Base-by-base conservation (phyloP, 441 rosid genomes). In the Pelargonium citronellum region DNA sequence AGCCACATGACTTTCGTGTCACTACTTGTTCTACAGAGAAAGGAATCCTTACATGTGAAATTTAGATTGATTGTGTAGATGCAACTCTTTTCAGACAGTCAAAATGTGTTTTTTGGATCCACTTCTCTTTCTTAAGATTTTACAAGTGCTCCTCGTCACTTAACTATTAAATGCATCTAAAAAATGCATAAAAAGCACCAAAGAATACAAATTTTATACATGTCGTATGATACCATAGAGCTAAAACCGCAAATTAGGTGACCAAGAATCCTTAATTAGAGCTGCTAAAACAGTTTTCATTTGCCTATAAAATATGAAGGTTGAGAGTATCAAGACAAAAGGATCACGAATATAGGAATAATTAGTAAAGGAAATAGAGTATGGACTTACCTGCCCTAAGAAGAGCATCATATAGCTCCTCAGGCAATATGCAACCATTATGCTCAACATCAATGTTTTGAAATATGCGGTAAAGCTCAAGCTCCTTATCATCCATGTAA, bases 401-500 rank as follows among this genome's bases (percentile, higher is more conserved):
- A 69, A 87, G 89, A 0, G 91, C 87, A 68, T 87, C 87, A 74
- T 77, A 87, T 6, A 87, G 86, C 53, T 85, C 89, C 71, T 85
- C 91, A n/a, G 55, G 55, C 55, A 49, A 49, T 9, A 49, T 49
- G 15, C 55, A 49, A 12, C 55, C 55, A 49, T 49, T 49, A 49
- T 49, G 55, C 55, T 49, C 55, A 13, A 85, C 89, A 78, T 87
- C 91, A 72, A 87, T 87, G 64, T 87, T 86, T 75, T 87, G 87
- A 69, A 87, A 49, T 12, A 49, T 49, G 55, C 55, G 55, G 63
- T 87, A 87, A 17, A 87, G 79, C 81, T 87, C 91, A 12, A 87
- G 83, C 71, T 87, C 91, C 73, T 87, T 87, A 66, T 79, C 88
- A 43, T 87, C 91, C 91, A 87, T 87, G 67, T 87, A 87, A 12